A percentile compares a stretch with the other conserved stretches of the same genome.
Conservation (phyloP, 2,329 filamentous ascomycete genomes). For the Erysiphe pulchra region DNA sequence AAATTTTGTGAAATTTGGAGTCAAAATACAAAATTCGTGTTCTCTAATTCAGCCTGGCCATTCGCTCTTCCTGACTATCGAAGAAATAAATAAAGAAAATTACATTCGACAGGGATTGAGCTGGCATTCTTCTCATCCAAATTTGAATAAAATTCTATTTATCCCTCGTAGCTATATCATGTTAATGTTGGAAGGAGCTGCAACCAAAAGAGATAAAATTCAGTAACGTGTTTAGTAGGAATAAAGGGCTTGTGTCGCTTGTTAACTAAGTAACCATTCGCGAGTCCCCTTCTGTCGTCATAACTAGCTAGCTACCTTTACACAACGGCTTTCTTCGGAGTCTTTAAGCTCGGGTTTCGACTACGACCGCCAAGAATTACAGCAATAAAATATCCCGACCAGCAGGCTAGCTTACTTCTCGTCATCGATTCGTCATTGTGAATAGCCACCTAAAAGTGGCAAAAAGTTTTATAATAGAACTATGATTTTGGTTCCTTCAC, state of each 20-base stretch:
- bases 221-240: neutral
- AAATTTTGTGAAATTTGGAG: neutral
- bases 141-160: neutral
- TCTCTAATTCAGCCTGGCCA: neutral
- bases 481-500: conserved; percentile 8
- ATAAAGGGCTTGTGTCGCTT: neutral
- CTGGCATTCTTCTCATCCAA: neutral
- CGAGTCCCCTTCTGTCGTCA: neutral
- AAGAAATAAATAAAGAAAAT: neutral
- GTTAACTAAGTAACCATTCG: neutral
- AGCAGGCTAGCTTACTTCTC: neutral
- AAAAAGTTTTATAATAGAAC: neutral
- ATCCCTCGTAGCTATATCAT: neutral
- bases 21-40: neutral
- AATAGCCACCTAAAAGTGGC: neutral
- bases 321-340: neutral
- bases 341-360: neutral
- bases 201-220: neutral
- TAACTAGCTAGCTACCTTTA: neutral
- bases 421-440: neutral
- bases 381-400: neutral
- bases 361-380: neutral
- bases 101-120: neutral
- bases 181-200: neutral
- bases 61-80: neutral